Evolutionary conservation across 352 stramenopile species (phyloP).

Genomic region (Saprolegnia parasitica): DNA sequence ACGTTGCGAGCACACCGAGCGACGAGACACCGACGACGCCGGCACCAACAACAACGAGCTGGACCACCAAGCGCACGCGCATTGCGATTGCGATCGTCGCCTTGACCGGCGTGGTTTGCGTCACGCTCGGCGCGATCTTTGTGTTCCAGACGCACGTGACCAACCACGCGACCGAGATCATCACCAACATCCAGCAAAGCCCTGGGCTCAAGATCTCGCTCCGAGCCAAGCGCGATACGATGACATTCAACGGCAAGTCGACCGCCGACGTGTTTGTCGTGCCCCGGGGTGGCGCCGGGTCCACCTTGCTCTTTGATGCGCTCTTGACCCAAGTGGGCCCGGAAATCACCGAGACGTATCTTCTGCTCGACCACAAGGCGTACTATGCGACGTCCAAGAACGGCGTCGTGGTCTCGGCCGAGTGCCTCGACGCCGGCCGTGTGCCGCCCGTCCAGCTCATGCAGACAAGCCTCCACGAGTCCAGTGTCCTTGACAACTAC

Average conservation of each 20-base stretch:
- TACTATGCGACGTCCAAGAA: slow-evolving; percentile 4
- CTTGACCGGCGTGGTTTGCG: neutral
- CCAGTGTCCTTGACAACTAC: slow-evolving; percentile 9
- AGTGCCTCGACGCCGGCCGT: neutral
- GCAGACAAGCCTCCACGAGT: neutral
- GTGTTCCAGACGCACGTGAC: neutral
- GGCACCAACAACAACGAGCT: neutral
- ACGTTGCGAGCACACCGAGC: neutral
- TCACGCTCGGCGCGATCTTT: neutral
- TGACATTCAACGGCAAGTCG: slow-evolving; percentile 7
- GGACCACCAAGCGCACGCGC: neutral
- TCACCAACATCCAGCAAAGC: slow-evolving; percentile 17
- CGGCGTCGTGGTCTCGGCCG: neutral
- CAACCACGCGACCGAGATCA: slow-evolving; percentile 1
- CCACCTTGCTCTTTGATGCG: slow-evolving; percentile 10
- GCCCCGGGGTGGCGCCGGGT: neutral
- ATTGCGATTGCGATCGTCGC: slow-evolving; percentile 7
- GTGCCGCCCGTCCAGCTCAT: slow-evolving; percentile 24
- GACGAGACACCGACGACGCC: neutral
- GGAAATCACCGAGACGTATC: neutral
- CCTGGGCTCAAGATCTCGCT: slow-evolving; percentile 10
- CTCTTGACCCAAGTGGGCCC: neutral
- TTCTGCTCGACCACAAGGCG: slow-evolving; percentile 9
- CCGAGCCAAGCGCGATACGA: neutral
- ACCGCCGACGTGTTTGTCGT: slow-evolving; percentile 6